phyloP scores from a whole-genome alignment of 1,284 basidiomycete species.

The Fomitopsis palustris region DNA sequence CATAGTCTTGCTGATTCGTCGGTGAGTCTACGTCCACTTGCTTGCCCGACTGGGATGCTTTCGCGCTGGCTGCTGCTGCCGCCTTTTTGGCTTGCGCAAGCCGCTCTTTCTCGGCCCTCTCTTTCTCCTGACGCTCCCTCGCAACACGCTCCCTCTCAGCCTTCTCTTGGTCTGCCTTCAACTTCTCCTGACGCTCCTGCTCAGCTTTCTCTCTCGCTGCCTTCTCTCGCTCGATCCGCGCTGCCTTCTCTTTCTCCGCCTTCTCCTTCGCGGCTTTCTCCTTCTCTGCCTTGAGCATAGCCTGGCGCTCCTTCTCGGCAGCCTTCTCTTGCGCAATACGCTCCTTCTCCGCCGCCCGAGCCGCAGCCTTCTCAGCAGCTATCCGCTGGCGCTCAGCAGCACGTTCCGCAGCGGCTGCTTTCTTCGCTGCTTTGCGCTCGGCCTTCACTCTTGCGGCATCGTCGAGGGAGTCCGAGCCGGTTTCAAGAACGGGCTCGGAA shows the following conservation, averaged over 20 bases:
- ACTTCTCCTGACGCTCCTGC: constrained; percentile 31
- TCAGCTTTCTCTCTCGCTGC: constrained; percentile 33
- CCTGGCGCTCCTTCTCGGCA: constrained; percentile 41
- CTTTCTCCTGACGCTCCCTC: constrained; percentile 6
- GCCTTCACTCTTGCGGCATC: constrained; percentile 43
- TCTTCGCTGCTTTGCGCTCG: constrained; percentile 59
- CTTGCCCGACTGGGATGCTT: constrained; percentile 18
- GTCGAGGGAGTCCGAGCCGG: constrained; percentile 21
- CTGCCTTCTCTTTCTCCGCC: constrained; percentile 35
- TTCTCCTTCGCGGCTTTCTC: constrained; percentile 35
- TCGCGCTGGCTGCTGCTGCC: constrained; percentile 26
- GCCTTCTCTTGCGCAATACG: constrained; percentile 41
- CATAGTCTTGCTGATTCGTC: constrained; percentile 19
- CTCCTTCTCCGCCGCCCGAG: constrained; percentile 48
- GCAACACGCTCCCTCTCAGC: constrained; percentile 14
- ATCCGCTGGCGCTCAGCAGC: constrained; percentile 52
- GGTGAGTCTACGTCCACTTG: constrained; percentile 7
- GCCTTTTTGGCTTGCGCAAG: constrained; percentile 29
- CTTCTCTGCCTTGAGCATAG: constrained; percentile 32
- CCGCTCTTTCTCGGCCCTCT: constrained; percentile 32
- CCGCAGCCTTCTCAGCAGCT: constrained; percentile 50
- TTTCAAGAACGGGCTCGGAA: constrained; percentile 13
- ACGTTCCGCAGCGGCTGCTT: constrained; percentile 55
- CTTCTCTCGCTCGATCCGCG: constrained; percentile 37
- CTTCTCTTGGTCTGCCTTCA: constrained; percentile 26